Evolutionary conservation across 495 filamentous ascomycete species (phyloP).

Genomic region (Wilcoxina mikolae): DNA sequence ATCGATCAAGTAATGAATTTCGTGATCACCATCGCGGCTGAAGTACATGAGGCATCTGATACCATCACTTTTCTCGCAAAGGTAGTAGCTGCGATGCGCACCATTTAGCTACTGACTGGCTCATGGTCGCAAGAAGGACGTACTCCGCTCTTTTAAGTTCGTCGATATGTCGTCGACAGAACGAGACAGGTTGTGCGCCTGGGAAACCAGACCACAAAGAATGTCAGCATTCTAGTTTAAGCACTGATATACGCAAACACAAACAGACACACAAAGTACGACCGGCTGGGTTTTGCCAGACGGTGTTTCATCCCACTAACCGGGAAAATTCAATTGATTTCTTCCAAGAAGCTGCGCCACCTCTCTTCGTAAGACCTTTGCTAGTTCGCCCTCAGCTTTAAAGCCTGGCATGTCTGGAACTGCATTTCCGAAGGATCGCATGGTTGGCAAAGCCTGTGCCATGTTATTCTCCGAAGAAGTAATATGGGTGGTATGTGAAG

Average conservation of each 20-base stretch:
- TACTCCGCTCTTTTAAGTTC: conserved; percentile 65
- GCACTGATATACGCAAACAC: not conserved
- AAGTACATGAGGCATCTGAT: conserved; percentile 89
- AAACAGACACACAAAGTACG: not conserved
- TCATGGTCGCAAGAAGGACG: conserved; percentile 16
- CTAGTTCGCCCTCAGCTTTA: conserved; percentile 44
- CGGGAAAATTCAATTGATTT: conserved; percentile 51
- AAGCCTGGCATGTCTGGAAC: conserved; percentile 44
- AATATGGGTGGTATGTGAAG: too few relatives aligned
- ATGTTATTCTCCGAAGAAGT: too few relatives aligned
- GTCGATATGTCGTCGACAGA: conserved; percentile 57
- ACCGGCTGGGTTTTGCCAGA: not conserved
- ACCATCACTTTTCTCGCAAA: conserved; percentile 97
- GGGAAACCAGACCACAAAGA: not conserved
- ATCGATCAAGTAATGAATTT: conserved; percentile 77
- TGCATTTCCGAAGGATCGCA: too few relatives aligned
- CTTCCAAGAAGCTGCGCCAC: conserved; percentile 64
- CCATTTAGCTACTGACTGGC: not conserved
- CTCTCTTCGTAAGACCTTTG: conserved; percentile 48
- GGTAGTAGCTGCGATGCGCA: conserved; percentile 51
- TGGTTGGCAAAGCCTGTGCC: too few relatives aligned
- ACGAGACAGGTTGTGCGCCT: conserved; percentile 90
- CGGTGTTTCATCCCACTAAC: conserved; percentile 7
- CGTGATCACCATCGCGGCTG: conserved; percentile 40
- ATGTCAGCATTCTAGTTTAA: conserved; percentile 11